Conservation (phyloP, 192 early-diverging fungal species). For the Bifiguratus adelaidae region DNA sequence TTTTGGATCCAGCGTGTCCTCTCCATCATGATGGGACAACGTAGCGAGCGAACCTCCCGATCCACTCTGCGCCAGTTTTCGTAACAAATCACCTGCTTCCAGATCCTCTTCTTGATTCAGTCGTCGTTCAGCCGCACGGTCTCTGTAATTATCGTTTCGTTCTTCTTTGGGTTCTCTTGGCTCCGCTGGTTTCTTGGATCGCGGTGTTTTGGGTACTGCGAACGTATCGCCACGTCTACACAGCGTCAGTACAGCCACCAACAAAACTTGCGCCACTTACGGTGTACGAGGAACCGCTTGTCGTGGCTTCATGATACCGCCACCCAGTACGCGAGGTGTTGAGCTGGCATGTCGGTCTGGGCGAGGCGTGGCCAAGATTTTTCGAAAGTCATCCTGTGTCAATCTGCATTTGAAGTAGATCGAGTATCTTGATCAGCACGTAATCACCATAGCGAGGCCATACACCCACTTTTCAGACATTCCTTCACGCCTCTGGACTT, state of each 20-base stretch:
- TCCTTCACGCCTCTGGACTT: no score
- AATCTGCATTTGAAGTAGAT: no score
- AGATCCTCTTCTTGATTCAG: conserved; percentile 10
- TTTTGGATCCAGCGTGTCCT: conserved; percentile 32
- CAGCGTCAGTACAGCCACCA: no score
- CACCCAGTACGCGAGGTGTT: conserved; percentile 14
- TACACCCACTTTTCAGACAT: no score
- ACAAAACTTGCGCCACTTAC: conserved; percentile 9
- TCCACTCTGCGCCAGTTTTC: neutral
- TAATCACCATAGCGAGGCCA: no score
- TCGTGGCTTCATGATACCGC: conserved; percentile 9
- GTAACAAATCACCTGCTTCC: conserved; percentile 27
- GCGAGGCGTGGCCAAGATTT: conserved; percentile 63
- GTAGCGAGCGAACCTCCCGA: no score
- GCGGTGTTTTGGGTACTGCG: neutral
- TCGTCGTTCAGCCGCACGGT: conserved; percentile 89
- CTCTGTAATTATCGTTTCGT: conserved; percentile 54
- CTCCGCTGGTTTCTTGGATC: conserved; percentile 10
- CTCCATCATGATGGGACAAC: no score
- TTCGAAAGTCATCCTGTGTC: conserved; percentile 74
- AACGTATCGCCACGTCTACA: neutral
- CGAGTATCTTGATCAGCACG: no score
- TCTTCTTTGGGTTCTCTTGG: conserved; percentile 11
- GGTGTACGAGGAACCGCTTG: conserved; percentile 11
- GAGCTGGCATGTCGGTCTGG: conserved; percentile 11